These are phyloP conservation scores for Phytophthora chlamydospora DNA, from an alignment of 352 stramenopile species.

Conservation along the genomic window DNA sequence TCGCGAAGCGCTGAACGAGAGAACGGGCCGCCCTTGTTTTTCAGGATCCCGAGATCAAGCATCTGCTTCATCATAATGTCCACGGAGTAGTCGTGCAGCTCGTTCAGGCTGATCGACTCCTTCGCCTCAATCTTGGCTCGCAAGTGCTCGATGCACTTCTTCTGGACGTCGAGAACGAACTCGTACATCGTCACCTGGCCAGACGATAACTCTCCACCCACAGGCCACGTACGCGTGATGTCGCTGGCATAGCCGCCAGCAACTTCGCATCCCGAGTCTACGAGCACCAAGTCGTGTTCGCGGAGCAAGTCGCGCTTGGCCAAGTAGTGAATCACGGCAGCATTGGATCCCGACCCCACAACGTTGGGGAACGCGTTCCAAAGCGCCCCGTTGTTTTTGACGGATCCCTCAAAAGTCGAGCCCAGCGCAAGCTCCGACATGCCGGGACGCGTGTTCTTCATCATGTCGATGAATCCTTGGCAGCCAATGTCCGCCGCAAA, in stretches of 20 bases:
- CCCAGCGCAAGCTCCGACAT: slow-evolving; percentile 81
- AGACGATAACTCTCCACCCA: slow-evolving; percentile 47
- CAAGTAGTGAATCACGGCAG: slow-evolving; percentile 86
- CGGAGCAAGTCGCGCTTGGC: slow-evolving; percentile 69
- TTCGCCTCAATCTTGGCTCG: slow-evolving; percentile 47
- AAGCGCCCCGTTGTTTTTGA: slow-evolving; percentile 76
- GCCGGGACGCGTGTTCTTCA: slow-evolving; percentile 60
- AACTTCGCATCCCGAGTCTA: slow-evolving; percentile 85
- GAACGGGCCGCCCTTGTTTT: slow-evolving; percentile 25
- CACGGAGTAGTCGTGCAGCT: slow-evolving; percentile 78
- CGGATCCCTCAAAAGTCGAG: slow-evolving; percentile 70
- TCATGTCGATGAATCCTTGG: slow-evolving; percentile 80
- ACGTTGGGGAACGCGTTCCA: slow-evolving; percentile 87
- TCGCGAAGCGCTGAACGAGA: slow-evolving; percentile 50
- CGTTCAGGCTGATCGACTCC: slow-evolving; percentile 66
- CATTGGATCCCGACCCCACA: slow-evolving; percentile 77
- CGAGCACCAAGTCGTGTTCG: slow-evolving; percentile 78
- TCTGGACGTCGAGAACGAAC: slow-evolving; percentile 81
- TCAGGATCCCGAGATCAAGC: slow-evolving; percentile 68
- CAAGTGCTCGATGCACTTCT: slow-evolving; percentile 70
- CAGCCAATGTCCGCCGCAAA: slow-evolving; percentile 71
- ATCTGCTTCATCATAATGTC: slow-evolving; percentile 73
- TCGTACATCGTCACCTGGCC: slow-evolving; percentile 75
- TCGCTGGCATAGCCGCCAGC: slow-evolving; percentile 81
- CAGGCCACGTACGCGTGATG: slow-evolving; percentile 84